Conservation (phyloP, 2,329 filamentous ascomycete species). For the Phaeosphaeriaceae sp. region DNA sequence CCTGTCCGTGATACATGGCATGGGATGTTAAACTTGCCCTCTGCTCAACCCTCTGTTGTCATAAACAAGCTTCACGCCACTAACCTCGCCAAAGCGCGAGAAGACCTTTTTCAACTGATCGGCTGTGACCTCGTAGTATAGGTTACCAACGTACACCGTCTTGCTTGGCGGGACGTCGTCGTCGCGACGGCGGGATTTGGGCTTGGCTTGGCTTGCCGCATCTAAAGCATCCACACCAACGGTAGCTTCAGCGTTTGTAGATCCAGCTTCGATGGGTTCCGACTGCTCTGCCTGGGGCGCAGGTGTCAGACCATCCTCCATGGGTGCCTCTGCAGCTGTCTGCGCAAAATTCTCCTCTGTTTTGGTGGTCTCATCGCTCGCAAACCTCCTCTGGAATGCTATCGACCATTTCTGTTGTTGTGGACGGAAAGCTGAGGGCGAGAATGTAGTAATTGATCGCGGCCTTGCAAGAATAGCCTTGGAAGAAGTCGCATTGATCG, state of each 20-base stretch:
- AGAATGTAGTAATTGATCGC: conserved; percentile 43
- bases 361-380: conserved; percentile 54
- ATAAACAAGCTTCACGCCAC: conserved; percentile 61
- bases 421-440: conserved; percentile 38
- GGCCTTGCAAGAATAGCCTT: conserved; percentile 52
- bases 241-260: conserved; percentile 35
- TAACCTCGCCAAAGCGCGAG: conserved; percentile 62
- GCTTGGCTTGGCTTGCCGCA: conserved; percentile 8
- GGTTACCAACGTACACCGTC: conserved; percentile 70
- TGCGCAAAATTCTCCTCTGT: conserved; percentile 47
- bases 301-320: conserved; percentile 41
- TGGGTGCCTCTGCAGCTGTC: conserved; percentile 43
- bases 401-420: conserved; percentile 50
- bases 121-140: conserved; percentile 71
- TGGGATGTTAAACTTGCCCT: conserved; percentile 59
- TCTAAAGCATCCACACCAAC: conserved; percentile 34
- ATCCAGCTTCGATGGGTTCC: conserved; percentile 23
- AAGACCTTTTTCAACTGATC: conserved; percentile 67
- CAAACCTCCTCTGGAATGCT: conserved; percentile 55
- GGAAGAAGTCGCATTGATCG: conserved; percentile 57
- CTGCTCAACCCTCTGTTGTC: conserved; percentile 70
- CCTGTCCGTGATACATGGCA: not conserved
- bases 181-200: not conserved
- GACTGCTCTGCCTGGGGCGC: conserved; percentile 21
- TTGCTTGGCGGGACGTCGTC: conserved; percentile 28